Evolutionary conservation across 257 asterid species (phyloP).

Genomic region (Fraxinus quadrangulata): DNA sequence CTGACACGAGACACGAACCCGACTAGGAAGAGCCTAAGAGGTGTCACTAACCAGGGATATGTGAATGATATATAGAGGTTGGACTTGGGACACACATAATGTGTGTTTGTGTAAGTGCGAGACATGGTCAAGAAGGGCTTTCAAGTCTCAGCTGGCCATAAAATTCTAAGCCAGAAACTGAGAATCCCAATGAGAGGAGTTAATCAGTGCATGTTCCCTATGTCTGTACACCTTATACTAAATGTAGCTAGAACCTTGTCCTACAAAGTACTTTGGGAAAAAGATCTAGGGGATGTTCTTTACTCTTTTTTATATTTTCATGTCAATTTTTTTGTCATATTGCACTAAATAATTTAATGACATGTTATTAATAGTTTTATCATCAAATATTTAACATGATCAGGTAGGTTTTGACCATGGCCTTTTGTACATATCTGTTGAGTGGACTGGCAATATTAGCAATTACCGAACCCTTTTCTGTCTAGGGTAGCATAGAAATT

Average conservation of each 20-base stretch:
- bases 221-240: slow-evolving; percentile 57
- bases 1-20: too few relatives aligned
- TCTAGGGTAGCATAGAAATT: too few relatives aligned
- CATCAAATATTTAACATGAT: slow-evolving; percentile 22
- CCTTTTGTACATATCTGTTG: background rate
- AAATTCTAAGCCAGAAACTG: slow-evolving; percentile 37
- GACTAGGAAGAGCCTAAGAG: background rate
- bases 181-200: slow-evolving; percentile 50
- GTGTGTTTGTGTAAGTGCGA: background rate
- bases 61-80: slow-evolving; percentile 19
- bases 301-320: slow-evolving; percentile 48
- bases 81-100: slow-evolving; percentile 16
- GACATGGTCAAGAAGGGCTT: slow-evolving; percentile 12
- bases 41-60: slow-evolving; percentile 7
- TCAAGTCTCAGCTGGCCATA: slow-evolving; percentile 27
- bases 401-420: slow-evolving; percentile 17
- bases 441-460: slow-evolving; percentile 20
- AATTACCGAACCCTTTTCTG: slow-evolving; percentile 9
- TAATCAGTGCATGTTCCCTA: slow-evolving; percentile 58
- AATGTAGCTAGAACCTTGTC: slow-evolving; percentile 44
- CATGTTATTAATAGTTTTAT: slow-evolving; percentile 18
- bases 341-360: slow-evolving; percentile 14
- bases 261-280: slow-evolving; percentile 58
- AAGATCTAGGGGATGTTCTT: slow-evolving; percentile 56
- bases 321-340: slow-evolving; percentile 43